Evolutionary conservation across 495 filamentous ascomycete genomes (phyloP).

Genomic region (Aspergillus carlsbadensis): DNA sequence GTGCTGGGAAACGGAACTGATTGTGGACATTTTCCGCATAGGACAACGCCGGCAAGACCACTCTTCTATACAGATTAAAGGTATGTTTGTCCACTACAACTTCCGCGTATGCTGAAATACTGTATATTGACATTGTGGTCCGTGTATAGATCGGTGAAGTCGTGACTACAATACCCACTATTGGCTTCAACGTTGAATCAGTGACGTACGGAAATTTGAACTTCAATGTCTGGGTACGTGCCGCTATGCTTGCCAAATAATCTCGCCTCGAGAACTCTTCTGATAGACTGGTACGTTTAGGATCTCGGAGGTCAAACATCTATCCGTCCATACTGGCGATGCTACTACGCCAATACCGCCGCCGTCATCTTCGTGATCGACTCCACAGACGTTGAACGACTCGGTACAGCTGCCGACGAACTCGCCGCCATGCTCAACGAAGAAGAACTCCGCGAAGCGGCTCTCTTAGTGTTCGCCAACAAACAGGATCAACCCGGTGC

Average conservation of each 20-base stretch:
- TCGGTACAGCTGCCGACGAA: constrained; percentile 90
- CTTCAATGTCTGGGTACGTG: constrained; percentile 91
- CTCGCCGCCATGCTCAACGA: constrained; percentile 93
- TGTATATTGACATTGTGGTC: constrained; percentile 20
- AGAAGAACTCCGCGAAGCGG: constrained; percentile 90
- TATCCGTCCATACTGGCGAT: constrained; percentile 97
- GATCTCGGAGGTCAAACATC: constrained; percentile 96
- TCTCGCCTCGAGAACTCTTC: no score
- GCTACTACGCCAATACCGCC: constrained; percentile 99
- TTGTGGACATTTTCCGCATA: constrained; percentile 37
- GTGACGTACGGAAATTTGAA: constrained; percentile 97
- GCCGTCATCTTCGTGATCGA: constrained; percentile 99
- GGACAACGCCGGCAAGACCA: constrained; percentile 99
- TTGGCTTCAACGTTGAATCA: constrained; percentile 98
- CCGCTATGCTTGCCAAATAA: neutral
- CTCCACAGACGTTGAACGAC: constrained; percentile 91
- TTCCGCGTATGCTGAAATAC: neutral
- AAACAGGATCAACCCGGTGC: constrained; percentile 98
- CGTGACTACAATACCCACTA: constrained; percentile 97
- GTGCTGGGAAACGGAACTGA: constrained; percentile 3
- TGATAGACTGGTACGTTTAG: constrained; percentile 33
- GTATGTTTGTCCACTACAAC: constrained; percentile 43
- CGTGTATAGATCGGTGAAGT: constrained; percentile 85
- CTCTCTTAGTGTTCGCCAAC: constrained; percentile 93
- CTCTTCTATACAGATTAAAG: constrained; percentile 93